These are phyloP conservation scores for Fusarium torreyae DNA, from an alignment of 2,329 filamentous ascomycete species.

Conservation along the genomic window DNA sequence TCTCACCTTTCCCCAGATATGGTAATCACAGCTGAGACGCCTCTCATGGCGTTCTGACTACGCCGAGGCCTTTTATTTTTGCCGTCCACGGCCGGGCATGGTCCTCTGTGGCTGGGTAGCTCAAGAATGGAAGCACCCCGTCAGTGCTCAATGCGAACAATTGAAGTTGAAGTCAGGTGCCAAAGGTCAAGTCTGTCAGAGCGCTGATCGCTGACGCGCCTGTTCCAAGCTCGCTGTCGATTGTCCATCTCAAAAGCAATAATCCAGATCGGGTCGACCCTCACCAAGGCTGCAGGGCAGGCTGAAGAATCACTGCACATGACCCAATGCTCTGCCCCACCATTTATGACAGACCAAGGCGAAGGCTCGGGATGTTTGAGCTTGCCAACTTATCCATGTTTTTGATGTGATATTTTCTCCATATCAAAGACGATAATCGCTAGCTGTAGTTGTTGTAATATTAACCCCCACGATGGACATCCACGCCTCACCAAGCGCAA, in stretches of 20 bases:
- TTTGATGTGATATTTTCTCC: slow-evolving; percentile 2
- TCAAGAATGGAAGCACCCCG: slow-evolving; percentile 2
- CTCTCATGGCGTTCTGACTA: slow-evolving; percentile 34
- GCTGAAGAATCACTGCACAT: slow-evolving; percentile 36
- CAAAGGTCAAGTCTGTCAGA: background rate
- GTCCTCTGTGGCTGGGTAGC: slow-evolving; percentile 17
- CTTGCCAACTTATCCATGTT: slow-evolving; percentile 8
- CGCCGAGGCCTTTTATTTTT: background rate
- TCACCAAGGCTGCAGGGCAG: slow-evolving; percentile 32
- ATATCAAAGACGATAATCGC: slow-evolving; percentile 12
- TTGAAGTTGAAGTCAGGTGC: background rate
- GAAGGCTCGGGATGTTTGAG: slow-evolving; percentile 22
- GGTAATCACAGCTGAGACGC: slow-evolving; percentile 21
- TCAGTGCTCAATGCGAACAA: slow-evolving; percentile 13
- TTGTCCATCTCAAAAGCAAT: slow-evolving; percentile 37
- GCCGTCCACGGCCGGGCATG: slow-evolving; percentile 5
- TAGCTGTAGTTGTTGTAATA: slow-evolving; percentile 10
- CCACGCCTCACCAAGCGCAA: slow-evolving; percentile 35
- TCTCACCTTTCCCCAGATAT: slow-evolving; percentile 47
- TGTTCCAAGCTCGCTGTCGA: slow-evolving; percentile 21
- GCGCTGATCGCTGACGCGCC: slow-evolving; percentile 26
- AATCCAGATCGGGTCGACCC: slow-evolving; percentile 39
- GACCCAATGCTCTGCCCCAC: slow-evolving; percentile 39
- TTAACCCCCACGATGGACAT: slow-evolving; percentile 32
- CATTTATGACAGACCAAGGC: slow-evolving; percentile 40